Evolutionary conservation across 305 asterid genomes (phyloP), one percentile per base, ranked within the genome.

Genomic region (Vinca major): DNA sequence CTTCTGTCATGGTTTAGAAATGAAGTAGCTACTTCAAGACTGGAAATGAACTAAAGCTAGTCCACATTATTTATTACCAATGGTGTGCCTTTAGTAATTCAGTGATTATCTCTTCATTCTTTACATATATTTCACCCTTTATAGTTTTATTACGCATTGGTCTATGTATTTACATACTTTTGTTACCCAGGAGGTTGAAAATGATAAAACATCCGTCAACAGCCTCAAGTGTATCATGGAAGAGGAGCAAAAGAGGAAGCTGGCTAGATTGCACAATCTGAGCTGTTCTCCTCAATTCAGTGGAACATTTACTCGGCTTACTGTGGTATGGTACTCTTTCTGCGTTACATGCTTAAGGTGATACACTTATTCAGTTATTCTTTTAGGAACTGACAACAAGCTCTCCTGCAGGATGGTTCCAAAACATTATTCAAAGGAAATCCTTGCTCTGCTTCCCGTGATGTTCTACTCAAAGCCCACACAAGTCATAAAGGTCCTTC

Each of bases 251-350:
- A 89, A 82, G 73, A 84, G 80, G 86, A 93, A 69, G 85, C 83
- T 78, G 63, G 72, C 77, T 57, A 88, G 86, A 78, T 70, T 77
- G 74, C 87, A 81, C 50, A 81, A 78, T 64, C 71, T 82, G 75
- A 83, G 86, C 73, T 82, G 86, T 82, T 83, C 80, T 84, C 82
- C 96, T 67, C 88, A 89, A 79, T 88, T 87, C 67, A 79, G 84
- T 44, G 99, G 99, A 82, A 87, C 91, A 74, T 93, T 85, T 84
- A 86, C 97, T 78, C 89, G 96, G 66, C 50, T 84, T 58, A 77
- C 92, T 75, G 50, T 87, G 97, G 99, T 93, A 87, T 75, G 85
- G 7, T 63, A 73, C 72, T 76, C 10, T 14, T 54, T 60, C 60
- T 70, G 4, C 68, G n/a, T 10, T 65, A 69, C 44, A 44, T 73